Evolutionary conservation across 1,284 basidiomycete genomes (phyloP).

Genomic region (Trametes versicolor): DNA sequence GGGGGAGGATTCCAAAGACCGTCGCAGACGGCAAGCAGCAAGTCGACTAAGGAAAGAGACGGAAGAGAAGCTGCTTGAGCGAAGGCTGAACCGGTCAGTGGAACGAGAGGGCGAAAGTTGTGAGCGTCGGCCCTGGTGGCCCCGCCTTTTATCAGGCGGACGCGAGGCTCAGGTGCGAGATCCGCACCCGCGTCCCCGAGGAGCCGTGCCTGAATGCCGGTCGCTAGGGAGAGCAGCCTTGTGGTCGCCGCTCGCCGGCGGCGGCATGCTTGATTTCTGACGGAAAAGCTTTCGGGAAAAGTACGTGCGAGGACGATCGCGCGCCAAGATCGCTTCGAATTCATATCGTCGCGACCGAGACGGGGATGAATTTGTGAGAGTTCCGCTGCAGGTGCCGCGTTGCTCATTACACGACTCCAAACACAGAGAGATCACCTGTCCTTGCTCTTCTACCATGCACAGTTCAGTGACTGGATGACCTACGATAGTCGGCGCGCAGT

Average conservation of each 20-base stretch:
- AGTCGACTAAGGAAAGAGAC: constrained; percentile 24
- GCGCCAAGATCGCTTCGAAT: constrained; percentile 24
- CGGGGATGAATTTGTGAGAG: constrained; percentile 6
- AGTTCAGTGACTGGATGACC: no score
- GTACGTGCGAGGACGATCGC: constrained; percentile 7
- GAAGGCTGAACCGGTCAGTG: constrained; percentile 36
- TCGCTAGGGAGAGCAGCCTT: constrained; percentile 24
- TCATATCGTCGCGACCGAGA: constrained; percentile 11
- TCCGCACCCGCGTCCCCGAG: constrained; percentile 16
- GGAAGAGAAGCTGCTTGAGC: constrained; percentile 30
- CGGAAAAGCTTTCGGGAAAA: constrained; percentile 5
- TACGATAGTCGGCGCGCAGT: no score
- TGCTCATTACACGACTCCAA: no score
- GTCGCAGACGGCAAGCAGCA: constrained; percentile 36
- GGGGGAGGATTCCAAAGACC: constrained; percentile 32
- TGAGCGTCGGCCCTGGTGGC: background rate
- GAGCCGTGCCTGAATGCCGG: constrained; percentile 24
- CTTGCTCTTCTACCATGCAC: no score
- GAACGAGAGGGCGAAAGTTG: constrained; percentile 23
- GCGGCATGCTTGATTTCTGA: constrained; percentile 17
- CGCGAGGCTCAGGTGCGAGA: constrained; percentile 3
- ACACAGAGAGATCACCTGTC: no score
- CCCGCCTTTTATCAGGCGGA: constrained; percentile 16
- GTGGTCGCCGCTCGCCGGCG: constrained; percentile 22
- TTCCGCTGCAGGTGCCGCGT: background rate